These are phyloP conservation scores for Daldinia bambusicola DNA, from an alignment of 495 filamentous ascomycete genomes.

Conservation along the genomic window DNA sequence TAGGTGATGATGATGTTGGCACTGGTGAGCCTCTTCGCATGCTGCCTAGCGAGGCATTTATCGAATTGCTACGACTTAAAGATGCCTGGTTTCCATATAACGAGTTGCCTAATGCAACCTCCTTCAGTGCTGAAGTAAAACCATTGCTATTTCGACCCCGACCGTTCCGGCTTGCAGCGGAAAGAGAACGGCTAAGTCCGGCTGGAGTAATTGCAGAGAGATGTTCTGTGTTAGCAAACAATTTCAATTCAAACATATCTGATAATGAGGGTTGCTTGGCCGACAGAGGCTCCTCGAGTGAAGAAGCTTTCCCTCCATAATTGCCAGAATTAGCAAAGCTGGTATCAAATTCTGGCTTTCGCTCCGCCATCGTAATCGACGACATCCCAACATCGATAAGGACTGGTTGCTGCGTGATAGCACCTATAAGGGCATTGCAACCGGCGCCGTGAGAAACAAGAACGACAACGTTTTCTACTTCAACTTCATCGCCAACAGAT, in stretches of 20 bases:
- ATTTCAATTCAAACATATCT: slow-evolving; percentile 74
- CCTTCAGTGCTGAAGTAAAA: slow-evolving; percentile 35
- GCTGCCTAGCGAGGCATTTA: slow-evolving; percentile 48
- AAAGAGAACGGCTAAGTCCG: slow-evolving; percentile 37
- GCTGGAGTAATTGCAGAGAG: slow-evolving; percentile 62
- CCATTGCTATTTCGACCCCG: slow-evolving; percentile 28
- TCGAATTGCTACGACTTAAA: slow-evolving; percentile 44
- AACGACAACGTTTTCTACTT: slow-evolving; percentile 82
- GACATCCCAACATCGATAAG: slow-evolving; percentile 89
- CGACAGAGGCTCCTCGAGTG: slow-evolving; percentile 43
- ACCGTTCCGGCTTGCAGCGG: slow-evolving; percentile 36
- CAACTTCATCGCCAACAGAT: slow-evolving; percentile 57
- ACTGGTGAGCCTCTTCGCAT: slow-evolving; percentile 44
- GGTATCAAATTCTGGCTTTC: slow-evolving; percentile 61
- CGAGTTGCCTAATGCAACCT: slow-evolving; percentile 39
- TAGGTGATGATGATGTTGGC: slow-evolving; percentile 19
- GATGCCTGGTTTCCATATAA: slow-evolving; percentile 45
- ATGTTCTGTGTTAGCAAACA: slow-evolving; percentile 84
- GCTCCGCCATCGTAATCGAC: slow-evolving; percentile 88
- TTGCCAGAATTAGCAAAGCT: slow-evolving; percentile 16
- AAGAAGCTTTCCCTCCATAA: slow-evolving; percentile 44
- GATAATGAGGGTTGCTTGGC: slow-evolving; percentile 32
- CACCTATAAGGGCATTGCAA: slow-evolving; percentile 94
- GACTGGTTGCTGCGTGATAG: slow-evolving; percentile 86
- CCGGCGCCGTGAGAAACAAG: slow-evolving; percentile 97